Percentiles rank a stretch among this genome's conserved stretches.
phyloP scores from a whole-genome alignment of 306 rosid species.

The Styphnolobium japonicum region DNA sequence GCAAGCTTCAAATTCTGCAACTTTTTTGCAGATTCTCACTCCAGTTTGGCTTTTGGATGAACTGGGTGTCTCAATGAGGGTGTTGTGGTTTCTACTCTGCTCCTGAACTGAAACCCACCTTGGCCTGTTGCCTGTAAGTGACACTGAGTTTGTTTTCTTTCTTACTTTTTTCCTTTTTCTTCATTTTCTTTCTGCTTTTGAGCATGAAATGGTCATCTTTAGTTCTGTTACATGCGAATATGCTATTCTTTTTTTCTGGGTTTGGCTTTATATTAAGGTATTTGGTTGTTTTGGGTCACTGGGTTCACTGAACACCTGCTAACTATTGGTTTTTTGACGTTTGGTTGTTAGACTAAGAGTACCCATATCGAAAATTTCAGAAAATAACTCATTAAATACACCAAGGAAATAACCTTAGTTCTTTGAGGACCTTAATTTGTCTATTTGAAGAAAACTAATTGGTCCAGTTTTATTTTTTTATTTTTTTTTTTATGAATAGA shows the following conservation, averaged over 20 bases:
- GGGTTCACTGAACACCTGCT: constrained; percentile 17
- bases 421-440: constrained; percentile 21
- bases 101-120: background rate
- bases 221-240: background rate
- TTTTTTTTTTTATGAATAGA: background rate
- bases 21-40: constrained; percentile 33
- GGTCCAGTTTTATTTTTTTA: no score
- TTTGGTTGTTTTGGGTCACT: constrained; percentile 12
- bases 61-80: constrained; percentile 21
- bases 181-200: background rate
- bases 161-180: background rate
- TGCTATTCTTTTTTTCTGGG: constrained; percentile 18
- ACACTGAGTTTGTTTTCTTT: constrained; percentile 28
- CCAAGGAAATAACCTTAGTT: background rate
- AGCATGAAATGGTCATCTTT: background rate
- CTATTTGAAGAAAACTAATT: background rate
- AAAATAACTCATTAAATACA: background rate
- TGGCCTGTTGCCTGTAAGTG: background rate
- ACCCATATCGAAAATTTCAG: background rate
- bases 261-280: background rate
- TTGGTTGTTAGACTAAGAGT: constrained; percentile 9
- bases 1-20: constrained; percentile 27
- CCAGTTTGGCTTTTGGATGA: background rate
- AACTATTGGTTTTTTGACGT: constrained; percentile 18
- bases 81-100: constrained; percentile 13